Percentiles rank a stretch among this genome's conserved stretches.
Evolutionary conservation across 2,329 filamentous ascomycete genomes (phyloP).

Genomic region (Bipolaris victoriae): DNA sequence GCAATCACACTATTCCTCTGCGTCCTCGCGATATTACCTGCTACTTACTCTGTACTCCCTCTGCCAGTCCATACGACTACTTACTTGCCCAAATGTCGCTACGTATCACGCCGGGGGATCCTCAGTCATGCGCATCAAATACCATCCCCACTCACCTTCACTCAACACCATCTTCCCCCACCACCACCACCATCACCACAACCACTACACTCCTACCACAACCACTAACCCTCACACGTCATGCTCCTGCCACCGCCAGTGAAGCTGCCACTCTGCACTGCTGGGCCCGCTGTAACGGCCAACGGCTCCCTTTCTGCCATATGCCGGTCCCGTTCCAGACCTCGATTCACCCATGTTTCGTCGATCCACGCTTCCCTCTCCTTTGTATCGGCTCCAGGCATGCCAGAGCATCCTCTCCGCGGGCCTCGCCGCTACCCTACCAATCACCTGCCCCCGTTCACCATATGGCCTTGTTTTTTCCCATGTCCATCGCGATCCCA

Average conservation of each 20-base stretch:
- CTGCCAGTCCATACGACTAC: too few species aligned
- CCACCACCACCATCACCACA: background rate
- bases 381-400: slow-evolving; percentile 12
- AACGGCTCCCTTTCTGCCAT: slow-evolving; percentile 18
- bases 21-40: background rate
- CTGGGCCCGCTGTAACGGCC: slow-evolving; percentile 8
- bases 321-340: slow-evolving; percentile 18
- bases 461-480: slow-evolving; percentile 10
- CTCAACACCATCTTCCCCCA: too few species aligned
- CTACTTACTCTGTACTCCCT: too few species aligned
- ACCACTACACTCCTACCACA: too few species aligned
- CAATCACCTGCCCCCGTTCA: slow-evolving; percentile 3
- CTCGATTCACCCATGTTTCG: slow-evolving; percentile 20
- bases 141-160: background rate
- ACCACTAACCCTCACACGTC: background rate
- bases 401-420: slow-evolving; percentile 3
- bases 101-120: too few species aligned
- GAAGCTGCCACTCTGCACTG: background rate
- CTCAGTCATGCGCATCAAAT: background rate
- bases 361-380: slow-evolving; percentile 20
- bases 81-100: too few species aligned
- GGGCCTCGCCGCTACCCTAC: background rate
- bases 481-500: slow-evolving; percentile 10
- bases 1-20: background rate
- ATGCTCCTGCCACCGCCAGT: background rate